A percentile compares a stretch with the other conserved stretches of the same genome.
phyloP scores from a whole-genome alignment of 805 yeast genomes.

The Pachysolen tannophilus region DNA sequence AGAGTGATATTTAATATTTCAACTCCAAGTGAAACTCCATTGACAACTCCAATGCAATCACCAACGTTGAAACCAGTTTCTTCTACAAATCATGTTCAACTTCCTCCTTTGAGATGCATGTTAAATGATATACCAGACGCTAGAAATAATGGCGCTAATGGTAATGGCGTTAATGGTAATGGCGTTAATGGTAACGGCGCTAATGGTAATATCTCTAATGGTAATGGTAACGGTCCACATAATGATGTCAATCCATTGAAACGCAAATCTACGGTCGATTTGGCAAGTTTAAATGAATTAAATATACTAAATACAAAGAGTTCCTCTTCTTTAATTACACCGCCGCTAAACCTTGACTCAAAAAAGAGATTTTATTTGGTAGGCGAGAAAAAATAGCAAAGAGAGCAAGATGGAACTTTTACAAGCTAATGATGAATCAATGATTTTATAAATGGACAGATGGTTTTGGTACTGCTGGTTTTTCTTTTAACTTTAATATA shows the following conservation, averaged over 20 bases:
- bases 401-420: too few relatives aligned
- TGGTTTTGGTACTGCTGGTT: too few relatives aligned
- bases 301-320: conserved; percentile 6
- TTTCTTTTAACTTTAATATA: too few relatives aligned
- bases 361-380: too few relatives aligned
- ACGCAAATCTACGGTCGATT: conserved; percentile 10
- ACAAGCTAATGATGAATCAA: too few relatives aligned
- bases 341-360: too few relatives aligned
- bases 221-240: too few relatives aligned
- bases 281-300: conserved; percentile 6
- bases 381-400: too few relatives aligned
- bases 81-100: conserved; percentile 11
- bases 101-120: conserved; percentile 27
- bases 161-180: too few relatives aligned
- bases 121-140: conserved; percentile 15
- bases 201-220: conserved; percentile 18
- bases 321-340: too few relatives aligned
- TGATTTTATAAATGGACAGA: too few relatives aligned
- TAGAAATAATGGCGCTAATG: conserved; percentile 20
- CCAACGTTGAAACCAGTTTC: conserved; percentile 24
- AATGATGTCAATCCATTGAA: conserved; percentile 17
- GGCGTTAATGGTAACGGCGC: too few relatives aligned
- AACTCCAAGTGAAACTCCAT: conserved; percentile 26
- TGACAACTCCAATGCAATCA: conserved; percentile 27
- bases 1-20: conserved; percentile 22